phyloP scores from a whole-genome alignment of 805 yeast species.

The Saturnispora quitensis region DNA sequence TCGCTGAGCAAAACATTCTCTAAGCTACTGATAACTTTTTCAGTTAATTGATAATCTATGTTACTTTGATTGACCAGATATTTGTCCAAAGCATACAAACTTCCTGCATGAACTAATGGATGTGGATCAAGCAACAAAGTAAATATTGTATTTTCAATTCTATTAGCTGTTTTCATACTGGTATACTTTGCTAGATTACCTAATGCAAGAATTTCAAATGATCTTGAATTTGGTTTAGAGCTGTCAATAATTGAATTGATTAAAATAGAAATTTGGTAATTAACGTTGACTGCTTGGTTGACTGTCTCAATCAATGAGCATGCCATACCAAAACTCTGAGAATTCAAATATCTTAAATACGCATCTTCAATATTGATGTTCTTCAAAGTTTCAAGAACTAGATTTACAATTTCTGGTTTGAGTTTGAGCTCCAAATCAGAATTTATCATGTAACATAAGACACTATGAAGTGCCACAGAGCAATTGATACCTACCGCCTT shows the following conservation, averaged over 20 bases:
- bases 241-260: slow-evolving; percentile 59
- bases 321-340: slow-evolving; percentile 27
- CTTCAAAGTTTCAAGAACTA: slow-evolving; percentile 24
- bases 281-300: slow-evolving; percentile 16
- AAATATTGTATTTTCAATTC: slow-evolving; percentile 46
- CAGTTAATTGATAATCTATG: slow-evolving; percentile 26
- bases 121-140: slow-evolving; percentile 72
- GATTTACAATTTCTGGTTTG: slow-evolving; percentile 15
- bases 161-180: slow-evolving; percentile 28
- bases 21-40: slow-evolving; percentile 34
- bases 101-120: slow-evolving; percentile 71
- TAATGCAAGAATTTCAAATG: slow-evolving; percentile 43
- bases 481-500: slow-evolving; percentile 52
- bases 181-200: slow-evolving; percentile 22
- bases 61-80: slow-evolving; percentile 33
- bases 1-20: slow-evolving; percentile 36
- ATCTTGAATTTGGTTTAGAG: slow-evolving; percentile 55
- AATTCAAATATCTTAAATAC: slow-evolving; percentile 20
- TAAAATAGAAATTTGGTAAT: slow-evolving; percentile 41
- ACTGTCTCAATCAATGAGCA: slow-evolving; percentile 20
- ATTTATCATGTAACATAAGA: slow-evolving; percentile 25
- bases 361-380: slow-evolving; percentile 18
- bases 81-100: slow-evolving; percentile 49
- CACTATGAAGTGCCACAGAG: slow-evolving; percentile 54
- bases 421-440: slow-evolving; percentile 13